These are phyloP conservation scores for Ceratobasidium sp. DNA, from an alignment of 1,284 basidiomycete genomes.

Conservation along the genomic window DNA sequence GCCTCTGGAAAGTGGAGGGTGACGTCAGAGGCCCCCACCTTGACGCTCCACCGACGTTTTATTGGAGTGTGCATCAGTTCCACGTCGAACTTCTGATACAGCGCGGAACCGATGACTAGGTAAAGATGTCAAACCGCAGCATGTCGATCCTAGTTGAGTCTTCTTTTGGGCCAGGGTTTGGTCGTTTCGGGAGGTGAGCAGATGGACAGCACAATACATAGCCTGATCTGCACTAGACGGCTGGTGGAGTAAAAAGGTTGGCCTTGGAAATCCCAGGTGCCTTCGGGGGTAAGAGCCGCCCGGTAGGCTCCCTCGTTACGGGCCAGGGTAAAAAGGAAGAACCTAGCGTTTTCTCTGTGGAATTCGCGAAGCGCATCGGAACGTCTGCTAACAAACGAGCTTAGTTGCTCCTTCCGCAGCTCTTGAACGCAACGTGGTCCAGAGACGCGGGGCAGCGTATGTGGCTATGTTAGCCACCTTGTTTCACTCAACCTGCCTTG, in stretches of 20 bases:
- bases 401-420: background rate
- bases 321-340: too few relatives aligned
- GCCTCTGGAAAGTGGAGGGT: background rate
- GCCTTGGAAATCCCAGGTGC: background rate
- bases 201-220: background rate
- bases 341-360: too few relatives aligned
- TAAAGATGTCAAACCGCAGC: background rate
- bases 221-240: background rate
- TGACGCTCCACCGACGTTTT: background rate
- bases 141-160: background rate
- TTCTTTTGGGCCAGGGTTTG: background rate
- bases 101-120: background rate
- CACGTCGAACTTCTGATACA: background rate
- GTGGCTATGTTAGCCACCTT: constrained; percentile 6
- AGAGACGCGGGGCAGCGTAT: too few relatives aligned
- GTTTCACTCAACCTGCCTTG: too few relatives aligned
- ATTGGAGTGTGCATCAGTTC: background rate
- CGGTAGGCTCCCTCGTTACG: background rate
- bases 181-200: background rate
- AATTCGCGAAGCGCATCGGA: background rate
- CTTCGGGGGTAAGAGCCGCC: background rate
- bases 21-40: background rate
- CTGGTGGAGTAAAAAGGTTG: background rate
- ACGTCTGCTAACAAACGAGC: background rate
- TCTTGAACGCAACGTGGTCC: too few relatives aligned